Percentiles rank a stretch among this genome's conserved stretches.
Evolutionary conservation across 148 eudicot genomes (phyloP).

Genomic region (Persicaria tinctoria): DNA sequence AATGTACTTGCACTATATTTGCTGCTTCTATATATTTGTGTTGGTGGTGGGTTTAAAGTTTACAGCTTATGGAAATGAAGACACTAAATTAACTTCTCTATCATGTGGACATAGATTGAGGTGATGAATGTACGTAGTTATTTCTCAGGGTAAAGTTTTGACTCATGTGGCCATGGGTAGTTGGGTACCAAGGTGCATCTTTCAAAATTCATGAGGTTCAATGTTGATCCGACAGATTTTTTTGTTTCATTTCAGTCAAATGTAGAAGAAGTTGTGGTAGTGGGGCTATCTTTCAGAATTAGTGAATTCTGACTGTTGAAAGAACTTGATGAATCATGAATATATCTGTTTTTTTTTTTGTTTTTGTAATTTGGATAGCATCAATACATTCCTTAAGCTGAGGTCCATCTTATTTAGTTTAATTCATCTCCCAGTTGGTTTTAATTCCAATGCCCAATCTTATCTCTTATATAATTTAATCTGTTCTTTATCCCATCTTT

Average conservation of each 20-base stretch:
- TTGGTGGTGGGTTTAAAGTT: neutral
- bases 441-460: neutral
- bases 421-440: neutral
- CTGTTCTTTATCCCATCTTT: neutral
- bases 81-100: conserved; percentile 1
- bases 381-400: neutral
- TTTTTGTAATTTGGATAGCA: neutral
- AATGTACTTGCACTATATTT: neutral
- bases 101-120: conserved; percentile 5
- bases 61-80: neutral
- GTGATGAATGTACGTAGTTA: neutral
- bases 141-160: neutral
- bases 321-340: neutral
- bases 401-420: no score
- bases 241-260: neutral
- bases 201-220: neutral
- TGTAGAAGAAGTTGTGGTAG: neutral
- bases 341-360: neutral
- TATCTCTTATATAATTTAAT: neutral
- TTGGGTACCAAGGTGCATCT: neutral
- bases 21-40: neutral
- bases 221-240: neutral
- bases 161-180: neutral
- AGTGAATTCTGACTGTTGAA: neutral
- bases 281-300: neutral